phyloP scores from a whole-genome alignment of 495 filamentous ascomycete species.

The Lophiotrema nucula region DNA sequence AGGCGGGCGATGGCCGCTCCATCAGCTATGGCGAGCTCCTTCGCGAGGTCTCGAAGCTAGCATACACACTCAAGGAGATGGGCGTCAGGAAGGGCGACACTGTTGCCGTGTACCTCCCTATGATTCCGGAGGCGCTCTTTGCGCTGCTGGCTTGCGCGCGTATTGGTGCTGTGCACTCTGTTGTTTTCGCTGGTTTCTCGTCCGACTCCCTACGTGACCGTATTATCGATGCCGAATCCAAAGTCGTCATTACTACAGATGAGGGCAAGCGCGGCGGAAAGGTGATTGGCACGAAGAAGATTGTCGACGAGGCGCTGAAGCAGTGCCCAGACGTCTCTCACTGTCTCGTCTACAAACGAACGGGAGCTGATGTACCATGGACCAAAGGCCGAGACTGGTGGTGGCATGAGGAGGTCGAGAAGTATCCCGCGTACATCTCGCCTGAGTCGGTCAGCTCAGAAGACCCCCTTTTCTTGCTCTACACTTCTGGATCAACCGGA shows the following conservation, averaged over 20 bases:
- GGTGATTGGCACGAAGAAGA: constrained; percentile 97
- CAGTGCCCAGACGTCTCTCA: constrained; percentile 89
- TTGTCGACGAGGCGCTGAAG: constrained; percentile 96
- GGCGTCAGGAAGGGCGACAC: constrained; percentile 98
- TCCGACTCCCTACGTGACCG: constrained; percentile 95
- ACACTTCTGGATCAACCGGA: constrained; percentile 96
- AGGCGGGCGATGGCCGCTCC: constrained; percentile 79
- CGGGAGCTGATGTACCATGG: constrained; percentile 88
- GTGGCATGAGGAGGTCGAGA: constrained; percentile 98
- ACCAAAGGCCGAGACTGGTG: constrained; percentile 85
- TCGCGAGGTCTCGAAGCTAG: constrained; percentile 81
- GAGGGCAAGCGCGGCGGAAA: constrained; percentile 98
- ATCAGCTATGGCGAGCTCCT: constrained; percentile 94
- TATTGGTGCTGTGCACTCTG: constrained; percentile 96
- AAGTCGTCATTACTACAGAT: constrained; percentile 92
- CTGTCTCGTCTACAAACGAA: constrained; percentile 91
- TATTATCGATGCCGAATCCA: constrained; percentile 84
- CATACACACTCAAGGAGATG: constrained; percentile 85
- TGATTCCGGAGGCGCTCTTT: constrained; percentile 95
- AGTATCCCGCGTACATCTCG: constrained; percentile 86
- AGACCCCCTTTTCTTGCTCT: constrained; percentile 95
- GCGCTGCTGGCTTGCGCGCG: constrained; percentile 87
- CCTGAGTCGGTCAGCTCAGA: constrained; percentile 87
- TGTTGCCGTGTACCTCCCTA: constrained; percentile 95
- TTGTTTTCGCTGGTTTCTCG: constrained; percentile 98